Evolutionary conservation across 345 rosid species (phyloP), one percentile per base, ranked within the genome.

Genomic region (Heritiera fomes): DNA sequence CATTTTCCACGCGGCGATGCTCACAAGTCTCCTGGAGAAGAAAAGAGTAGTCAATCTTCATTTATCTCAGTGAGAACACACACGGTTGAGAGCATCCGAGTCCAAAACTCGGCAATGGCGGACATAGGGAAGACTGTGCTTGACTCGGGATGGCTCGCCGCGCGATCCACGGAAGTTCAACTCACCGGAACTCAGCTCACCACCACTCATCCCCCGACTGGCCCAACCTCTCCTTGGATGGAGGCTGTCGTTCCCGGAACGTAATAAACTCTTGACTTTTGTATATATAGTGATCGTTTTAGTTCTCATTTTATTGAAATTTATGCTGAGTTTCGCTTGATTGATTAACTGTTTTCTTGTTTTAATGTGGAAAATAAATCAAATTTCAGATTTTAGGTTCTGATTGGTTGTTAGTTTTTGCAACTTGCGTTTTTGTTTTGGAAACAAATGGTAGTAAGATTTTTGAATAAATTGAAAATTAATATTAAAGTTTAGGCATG

Each of bases 191-290:
- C 77, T 0, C 90, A 89, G 46, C 92, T 96, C 84, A 92, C 98
- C 67, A 92, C 99, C 79, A 87, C 91, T 78, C 86, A 89, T 58
- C 92, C 97, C 5, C 98, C 99, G 18, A 7, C 85, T 13, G 90
- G 88, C 5, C 78, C 91, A 52, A 38, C 80, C 41, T 62, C 86
- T 20, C 95, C 88, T 23, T 96, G 98, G 99, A 92, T 94, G 91
- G 89, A 92, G 80, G 97, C 97, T 49, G 91, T 83, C 73, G 91
- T 96, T 11, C 98, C 98, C 14, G 99, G 98, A 87, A 96, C 95
- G 99, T 96, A 89, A 87, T 82, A 58, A 47, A 18, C 18, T n/a
- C 5, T 23, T 46, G 5, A 1, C 13, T 9, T 34, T 34, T 34
- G 38, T 34, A 34, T 34, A 34, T 34, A 34, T 34, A 3, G 38